Percentiles rank a stretch among this genome's conserved stretches.
These are phyloP conservation scores for Thalassiosira oceanica DNA, from an alignment of 352 stramenopile genomes.

Conservation along the genomic window DNA sequence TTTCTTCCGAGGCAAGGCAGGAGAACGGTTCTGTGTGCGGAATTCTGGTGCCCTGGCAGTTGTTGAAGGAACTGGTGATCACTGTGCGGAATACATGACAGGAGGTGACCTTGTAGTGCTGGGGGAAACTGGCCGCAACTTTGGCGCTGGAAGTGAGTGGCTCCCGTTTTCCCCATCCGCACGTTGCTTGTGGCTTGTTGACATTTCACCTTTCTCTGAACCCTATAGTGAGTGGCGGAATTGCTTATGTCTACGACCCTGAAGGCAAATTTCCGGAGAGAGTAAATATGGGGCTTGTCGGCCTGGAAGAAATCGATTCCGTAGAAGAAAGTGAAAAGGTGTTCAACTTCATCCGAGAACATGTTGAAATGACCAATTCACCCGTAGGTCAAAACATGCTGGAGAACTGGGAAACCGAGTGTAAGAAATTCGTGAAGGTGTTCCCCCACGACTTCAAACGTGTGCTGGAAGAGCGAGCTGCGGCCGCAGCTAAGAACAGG, in stretches of 20 bases:
- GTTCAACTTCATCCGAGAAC: conserved; percentile 84
- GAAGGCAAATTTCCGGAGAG: conserved; percentile 88
- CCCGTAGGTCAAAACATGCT: conserved; percentile 86
- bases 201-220: no score
- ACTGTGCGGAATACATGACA: conserved; percentile 99
- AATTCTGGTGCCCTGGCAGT: conserved; percentile 94
- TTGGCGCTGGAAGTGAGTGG: conserved; percentile 93
- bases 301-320: conserved; percentile 82
- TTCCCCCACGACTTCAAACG: conserved; percentile 87
- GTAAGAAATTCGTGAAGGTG: conserved; percentile 85
- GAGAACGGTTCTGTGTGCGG: conserved; percentile 95
- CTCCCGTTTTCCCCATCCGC: no score
- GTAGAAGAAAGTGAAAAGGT: conserved; percentile 84
- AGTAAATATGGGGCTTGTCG: conserved; percentile 96
- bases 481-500: conserved; percentile 39
- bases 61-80: conserved; percentile 93
- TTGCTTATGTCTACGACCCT: conserved; percentile 95
- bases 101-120: conserved; percentile 90
- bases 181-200: no score
- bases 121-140: conserved; percentile 92
- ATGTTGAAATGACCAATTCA: conserved; percentile 84
- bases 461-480: conserved; percentile 77
- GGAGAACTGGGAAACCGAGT: conserved; percentile 85
- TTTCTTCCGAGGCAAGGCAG: conserved; percentile 94
- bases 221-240: conserved; percentile 94